phyloP scores from a whole-genome alignment of 139 green algal genomes.

The Chlamydomonas eustigma region DNA sequence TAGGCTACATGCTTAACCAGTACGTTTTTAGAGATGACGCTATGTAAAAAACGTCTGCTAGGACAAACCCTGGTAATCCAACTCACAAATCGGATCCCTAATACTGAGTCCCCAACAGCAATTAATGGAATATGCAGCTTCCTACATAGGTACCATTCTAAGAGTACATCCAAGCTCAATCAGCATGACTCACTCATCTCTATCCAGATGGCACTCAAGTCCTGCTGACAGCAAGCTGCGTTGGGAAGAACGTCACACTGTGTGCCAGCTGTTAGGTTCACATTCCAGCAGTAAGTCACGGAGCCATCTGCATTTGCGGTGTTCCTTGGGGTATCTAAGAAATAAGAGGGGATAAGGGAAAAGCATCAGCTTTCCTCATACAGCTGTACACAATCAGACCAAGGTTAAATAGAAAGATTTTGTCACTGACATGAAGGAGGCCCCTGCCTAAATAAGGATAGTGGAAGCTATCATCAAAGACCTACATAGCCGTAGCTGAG shows the following conservation, averaged over 20 bases:
- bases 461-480: too few relatives aligned
- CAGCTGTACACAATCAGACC: too few relatives aligned
- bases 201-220: not conserved
- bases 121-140: not conserved
- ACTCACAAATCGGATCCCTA: not conserved
- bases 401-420: too few relatives aligned
- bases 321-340: not conserved
- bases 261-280: not conserved
- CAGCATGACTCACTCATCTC: slow-evolving; percentile 1
- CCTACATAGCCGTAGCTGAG: too few relatives aligned
- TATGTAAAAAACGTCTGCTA: not conserved
- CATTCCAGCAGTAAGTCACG: not conserved
- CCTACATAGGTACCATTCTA: not conserved
- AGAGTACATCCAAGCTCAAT: too few relatives aligned
- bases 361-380: too few relatives aligned
- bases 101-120: not conserved
- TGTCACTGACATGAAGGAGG: too few relatives aligned
- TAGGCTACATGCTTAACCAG: not conserved
- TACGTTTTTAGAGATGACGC: not conserved
- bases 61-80: not conserved
- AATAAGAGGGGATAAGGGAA: too few relatives aligned
- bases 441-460: too few relatives aligned
- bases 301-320: not conserved
- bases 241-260: not conserved
- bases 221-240: not conserved